phyloP scores from a whole-genome alignment of 2,329 filamentous ascomycete genomes.

The Corniculantispora saksenae region DNA sequence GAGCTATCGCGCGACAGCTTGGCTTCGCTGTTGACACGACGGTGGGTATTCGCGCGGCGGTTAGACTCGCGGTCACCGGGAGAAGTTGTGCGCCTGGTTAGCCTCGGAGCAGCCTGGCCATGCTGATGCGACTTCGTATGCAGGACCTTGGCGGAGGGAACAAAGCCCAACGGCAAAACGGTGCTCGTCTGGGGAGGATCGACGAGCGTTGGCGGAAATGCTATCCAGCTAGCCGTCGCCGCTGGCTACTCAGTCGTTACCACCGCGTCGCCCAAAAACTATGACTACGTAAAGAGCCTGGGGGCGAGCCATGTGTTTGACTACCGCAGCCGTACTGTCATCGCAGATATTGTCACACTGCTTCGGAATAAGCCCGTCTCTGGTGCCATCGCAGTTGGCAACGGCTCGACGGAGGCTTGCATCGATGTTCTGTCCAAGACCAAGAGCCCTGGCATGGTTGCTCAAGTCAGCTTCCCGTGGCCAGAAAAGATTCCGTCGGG shows the following conservation, averaged over 20 bases:
- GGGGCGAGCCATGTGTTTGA: conserved; percentile 46
- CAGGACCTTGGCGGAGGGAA: conserved; percentile 38
- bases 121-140: conserved; percentile 35
- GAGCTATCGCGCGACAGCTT: conserved; percentile 50
- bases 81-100: conserved; percentile 20
- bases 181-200: conserved; percentile 47
- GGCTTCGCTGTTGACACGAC: conserved; percentile 52
- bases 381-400: conserved; percentile 21
- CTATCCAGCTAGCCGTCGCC: conserved; percentile 43
- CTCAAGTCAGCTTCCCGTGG: not conserved
- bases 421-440: conserved; percentile 7
- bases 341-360: conserved; percentile 20
- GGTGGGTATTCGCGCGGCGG: conserved; percentile 38
- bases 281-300: conserved; percentile 39
- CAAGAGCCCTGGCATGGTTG: not conserved
- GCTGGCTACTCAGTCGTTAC: conserved; percentile 45
- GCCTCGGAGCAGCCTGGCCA: conserved; percentile 18
- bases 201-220: conserved; percentile 45
- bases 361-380: conserved; percentile 1
- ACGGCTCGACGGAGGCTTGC: not conserved
- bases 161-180: not conserved
- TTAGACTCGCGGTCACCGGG: conserved; percentile 20
- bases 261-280: conserved; percentile 42
- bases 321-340: conserved; percentile 30
- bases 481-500: not conserved